Percentiles rank a stretch among this genome's conserved stretches.
phyloP scores from a whole-genome alignment of 129 eudicot genomes.

The Arctium minus region DNA sequence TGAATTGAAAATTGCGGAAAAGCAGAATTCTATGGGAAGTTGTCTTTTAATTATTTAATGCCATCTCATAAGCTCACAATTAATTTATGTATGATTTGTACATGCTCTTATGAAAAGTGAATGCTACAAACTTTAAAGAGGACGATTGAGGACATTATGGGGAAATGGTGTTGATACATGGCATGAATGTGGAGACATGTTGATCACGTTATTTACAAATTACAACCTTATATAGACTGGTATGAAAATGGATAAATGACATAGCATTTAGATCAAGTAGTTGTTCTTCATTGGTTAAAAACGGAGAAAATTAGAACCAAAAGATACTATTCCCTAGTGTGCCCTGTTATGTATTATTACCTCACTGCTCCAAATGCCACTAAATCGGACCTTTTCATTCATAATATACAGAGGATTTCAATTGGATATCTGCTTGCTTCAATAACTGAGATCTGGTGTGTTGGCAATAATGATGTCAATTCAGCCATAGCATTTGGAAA shows the following conservation, averaged over 20 bases:
- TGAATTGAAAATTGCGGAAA: background rate
- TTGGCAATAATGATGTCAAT: slow-evolving; percentile 47
- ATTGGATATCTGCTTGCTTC: slow-evolving; percentile 83
- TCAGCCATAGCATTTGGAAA: slow-evolving; percentile 55
- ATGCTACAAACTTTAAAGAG: background rate
- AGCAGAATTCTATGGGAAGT: background rate
- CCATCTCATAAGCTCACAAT: background rate
- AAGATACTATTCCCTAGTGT: background rate
- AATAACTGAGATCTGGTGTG: slow-evolving; percentile 73
- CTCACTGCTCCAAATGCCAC: slow-evolving; percentile 11
- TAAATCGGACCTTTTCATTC: slow-evolving; percentile 8
- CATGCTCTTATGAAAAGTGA: slow-evolving; percentile 6
- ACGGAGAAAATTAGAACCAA: background rate
- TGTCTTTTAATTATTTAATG: background rate
- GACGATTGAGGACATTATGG: background rate
- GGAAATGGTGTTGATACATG: background rate
- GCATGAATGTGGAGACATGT: background rate
- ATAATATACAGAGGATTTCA: slow-evolving; percentile 73
- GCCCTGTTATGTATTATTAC: background rate
- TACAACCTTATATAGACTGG: background rate
- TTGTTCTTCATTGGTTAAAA: slow-evolving; percentile 2
- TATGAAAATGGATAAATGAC: background rate
- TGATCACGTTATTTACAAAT: background rate
- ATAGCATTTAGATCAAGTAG: background rate
- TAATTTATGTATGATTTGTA: background rate